A percentile compares a stretch with the other conserved stretches of the same genome.
phyloP scores from a whole-genome alignment of 805 yeast species.

The Wickerhamomyces bisporus region DNA sequence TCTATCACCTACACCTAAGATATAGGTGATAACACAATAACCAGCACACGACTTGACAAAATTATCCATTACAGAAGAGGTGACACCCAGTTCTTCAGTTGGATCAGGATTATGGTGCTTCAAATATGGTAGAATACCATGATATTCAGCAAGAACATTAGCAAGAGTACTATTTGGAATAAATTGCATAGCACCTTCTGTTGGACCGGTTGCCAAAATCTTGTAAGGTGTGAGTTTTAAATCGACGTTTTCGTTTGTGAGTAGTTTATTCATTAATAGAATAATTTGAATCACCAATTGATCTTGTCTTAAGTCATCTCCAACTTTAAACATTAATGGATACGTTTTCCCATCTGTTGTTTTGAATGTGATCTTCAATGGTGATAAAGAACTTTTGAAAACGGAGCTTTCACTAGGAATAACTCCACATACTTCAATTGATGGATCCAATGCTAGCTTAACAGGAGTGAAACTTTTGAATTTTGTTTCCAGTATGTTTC shows the following conservation, averaged over 20 bases:
- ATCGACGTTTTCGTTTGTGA: slow-evolving; percentile 87
- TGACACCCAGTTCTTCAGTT: slow-evolving; percentile 29
- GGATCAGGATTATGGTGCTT: slow-evolving; percentile 58
- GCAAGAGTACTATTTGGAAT: slow-evolving; percentile 91
- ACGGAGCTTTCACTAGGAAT: slow-evolving; percentile 77
- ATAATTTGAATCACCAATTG: slow-evolving; percentile 95
- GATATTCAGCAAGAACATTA: slow-evolving; percentile 63
- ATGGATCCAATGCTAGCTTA: slow-evolving; percentile 80
- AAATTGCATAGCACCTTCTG: slow-evolving; percentile 90
- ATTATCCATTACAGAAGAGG: slow-evolving; percentile 74
- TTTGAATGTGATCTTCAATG: slow-evolving; percentile 75
- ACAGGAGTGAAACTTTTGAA: slow-evolving; percentile 50
- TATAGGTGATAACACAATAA: slow-evolving; percentile 91
- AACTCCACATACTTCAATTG: slow-evolving; percentile 65
- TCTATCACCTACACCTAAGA: slow-evolving; percentile 95
- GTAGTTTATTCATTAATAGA: slow-evolving; percentile 80
- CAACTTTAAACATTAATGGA: slow-evolving; percentile 88
- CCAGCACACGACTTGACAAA: slow-evolving; percentile 96
- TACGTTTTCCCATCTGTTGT: slow-evolving; percentile 50
- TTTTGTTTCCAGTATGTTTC: slow-evolving; percentile 35
- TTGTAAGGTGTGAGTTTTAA: slow-evolving; percentile 82
- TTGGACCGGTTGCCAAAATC: slow-evolving; percentile 84
- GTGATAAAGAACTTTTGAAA: slow-evolving; percentile 87
- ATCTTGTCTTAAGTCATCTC: slow-evolving; percentile 93
- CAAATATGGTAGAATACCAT: slow-evolving; percentile 71